Base-by-base conservation (phyloP, 768 basidiomycete genomes). In the Boletus eberwhitei region DNA sequence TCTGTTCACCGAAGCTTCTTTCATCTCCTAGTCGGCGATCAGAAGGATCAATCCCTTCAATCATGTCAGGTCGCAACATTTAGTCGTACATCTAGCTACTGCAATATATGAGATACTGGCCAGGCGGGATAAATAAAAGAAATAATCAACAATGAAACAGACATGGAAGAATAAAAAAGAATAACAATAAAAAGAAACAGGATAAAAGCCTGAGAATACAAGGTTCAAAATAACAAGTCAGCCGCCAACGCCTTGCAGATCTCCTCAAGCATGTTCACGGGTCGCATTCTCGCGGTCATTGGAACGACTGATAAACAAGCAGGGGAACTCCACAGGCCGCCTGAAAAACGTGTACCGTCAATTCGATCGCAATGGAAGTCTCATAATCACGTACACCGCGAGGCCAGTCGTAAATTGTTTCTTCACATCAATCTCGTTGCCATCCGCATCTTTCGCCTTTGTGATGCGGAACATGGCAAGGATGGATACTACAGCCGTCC, bases 1-100 rank as follows among this genome's bases (percentile, higher is more conserved):
- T 40, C 39, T 91, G n/a, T 98, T 89, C 77, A 90, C 82, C 65
- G 95, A 98, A 69, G 90, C 93, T 0, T 88, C 93, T 2, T 97
- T 89, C 73, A 90, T 98, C 64, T 95, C 92, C 44, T 74, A 69
- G 43, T 29, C 21, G 26, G 12, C 17, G 35, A 40, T 16, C 34
- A 8, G 12, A 21, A 31, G 6, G 34, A 32, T 26, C n/a, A 29
- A 29, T 26, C 9, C 13, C 17, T 42, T 41, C 31, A 36, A 48
- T 39, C 16, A 34, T 38, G 29, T 34, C 2, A 14, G 21, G 17
- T n/a, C 7, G 19, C 11, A 21, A 7, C n/a, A 64, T 52, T 19
- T 54, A 46, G n/a, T 17, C 42, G 31, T 61, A 52, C 34, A 52
- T 57, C 16, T 55, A 53, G 31, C 13, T 65, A 47, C 49, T 54